phyloP scores from a whole-genome alignment of 2,329 filamentous ascomycete species.

The Xylariaceae sp. region DNA sequence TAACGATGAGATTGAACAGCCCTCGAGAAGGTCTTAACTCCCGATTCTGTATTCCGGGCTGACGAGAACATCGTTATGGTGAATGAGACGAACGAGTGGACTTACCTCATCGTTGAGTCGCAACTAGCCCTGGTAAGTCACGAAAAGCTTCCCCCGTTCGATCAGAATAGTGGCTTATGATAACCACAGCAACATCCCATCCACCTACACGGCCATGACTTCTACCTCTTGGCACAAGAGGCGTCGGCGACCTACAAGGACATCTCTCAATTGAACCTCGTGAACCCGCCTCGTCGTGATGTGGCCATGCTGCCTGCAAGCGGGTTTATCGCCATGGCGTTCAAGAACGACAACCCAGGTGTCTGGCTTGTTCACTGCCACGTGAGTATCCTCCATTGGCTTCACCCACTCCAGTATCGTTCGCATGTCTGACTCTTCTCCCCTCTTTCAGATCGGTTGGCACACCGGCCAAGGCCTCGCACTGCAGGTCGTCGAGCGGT shows the following conservation, averaged over 20 bases:
- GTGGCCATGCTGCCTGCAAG: conserved; percentile 41
- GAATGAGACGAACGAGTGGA: conserved; percentile 32
- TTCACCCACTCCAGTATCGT: neutral
- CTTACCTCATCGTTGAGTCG: conserved; percentile 34
- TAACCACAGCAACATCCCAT: conserved; percentile 36
- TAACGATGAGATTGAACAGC: conserved; percentile 22
- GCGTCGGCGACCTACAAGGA: conserved; percentile 29
- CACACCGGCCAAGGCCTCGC: conserved; percentile 47
- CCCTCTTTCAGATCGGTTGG: conserved; percentile 40
- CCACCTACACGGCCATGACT: conserved; percentile 43
- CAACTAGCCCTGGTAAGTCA: conserved; percentile 19
- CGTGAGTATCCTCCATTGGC: conserved; percentile 12
- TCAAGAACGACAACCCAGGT: conserved; percentile 49
- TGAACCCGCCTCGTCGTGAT: conserved; percentile 47
- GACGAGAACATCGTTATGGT: conserved; percentile 32
- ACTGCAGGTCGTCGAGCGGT: conserved; percentile 45
- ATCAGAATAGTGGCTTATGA: neutral
- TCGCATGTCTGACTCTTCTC: conserved; percentile 2
- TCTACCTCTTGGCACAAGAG: conserved; percentile 35
- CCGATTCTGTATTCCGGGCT: conserved; percentile 22
- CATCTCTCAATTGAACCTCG: conserved; percentile 31
- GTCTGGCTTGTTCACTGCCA: conserved; percentile 40
- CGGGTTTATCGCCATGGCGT: conserved; percentile 47
- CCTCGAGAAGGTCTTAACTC: conserved; percentile 31
- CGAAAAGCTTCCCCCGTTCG: neutral